phyloP scores from a whole-genome alignment of 768 basidiomycete genomes.

The Trametes gibbosa region DNA sequence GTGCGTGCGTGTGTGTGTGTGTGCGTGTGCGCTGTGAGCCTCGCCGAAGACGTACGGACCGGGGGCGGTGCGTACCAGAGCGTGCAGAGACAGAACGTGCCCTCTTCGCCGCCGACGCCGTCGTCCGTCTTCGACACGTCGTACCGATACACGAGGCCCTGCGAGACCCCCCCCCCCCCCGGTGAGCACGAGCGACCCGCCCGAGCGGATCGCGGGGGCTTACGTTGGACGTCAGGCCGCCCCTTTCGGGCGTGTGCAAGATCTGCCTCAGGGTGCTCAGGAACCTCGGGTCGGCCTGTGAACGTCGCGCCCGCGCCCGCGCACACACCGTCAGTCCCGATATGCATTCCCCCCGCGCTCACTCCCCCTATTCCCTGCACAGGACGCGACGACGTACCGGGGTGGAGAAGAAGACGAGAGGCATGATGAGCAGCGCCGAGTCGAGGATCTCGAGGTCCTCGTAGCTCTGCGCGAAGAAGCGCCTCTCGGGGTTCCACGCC shows the following conservation, averaged over 20 bases:
- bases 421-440: constrained; percentile 89
- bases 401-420: constrained; percentile 88
- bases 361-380: no score
- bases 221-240: constrained; percentile 88
- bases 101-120: constrained; percentile 95
- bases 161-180: not conserved
- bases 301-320: no score
- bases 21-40: no score
- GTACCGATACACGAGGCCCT: constrained; percentile 89
- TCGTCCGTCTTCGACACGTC: constrained; percentile 84
- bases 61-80: constrained; percentile 49
- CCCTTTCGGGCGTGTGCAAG: constrained; percentile 82
- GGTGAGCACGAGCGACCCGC: no score
- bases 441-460: constrained; percentile 83
- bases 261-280: constrained; percentile 80
- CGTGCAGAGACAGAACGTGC: constrained; percentile 89
- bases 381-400: constrained; percentile 56
- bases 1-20: no score
- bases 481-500: constrained; percentile 73
- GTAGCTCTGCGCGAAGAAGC: constrained; percentile 85
- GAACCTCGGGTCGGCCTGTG: constrained; percentile 91
- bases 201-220: no score
- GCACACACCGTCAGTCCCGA: no score
- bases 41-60: no score
- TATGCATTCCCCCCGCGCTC: no score